These are phyloP conservation scores for Panicum hallii DNA, from an alignment of 202 grass and related monocot genomes.

Conservation along the genomic window DNA sequence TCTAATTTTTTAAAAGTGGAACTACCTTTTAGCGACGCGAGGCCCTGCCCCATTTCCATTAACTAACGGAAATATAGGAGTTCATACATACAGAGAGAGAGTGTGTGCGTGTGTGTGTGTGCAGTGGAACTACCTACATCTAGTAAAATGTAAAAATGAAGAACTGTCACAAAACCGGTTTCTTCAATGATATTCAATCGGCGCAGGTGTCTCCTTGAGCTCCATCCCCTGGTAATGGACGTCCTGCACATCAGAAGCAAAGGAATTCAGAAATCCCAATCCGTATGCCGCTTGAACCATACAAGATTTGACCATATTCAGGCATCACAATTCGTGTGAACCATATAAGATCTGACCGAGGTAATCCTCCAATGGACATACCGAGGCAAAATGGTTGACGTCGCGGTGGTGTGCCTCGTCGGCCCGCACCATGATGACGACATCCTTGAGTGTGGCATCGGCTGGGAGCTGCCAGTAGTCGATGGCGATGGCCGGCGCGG, in stretches of 20 bases:
- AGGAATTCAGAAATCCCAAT: slow-evolving; percentile 33
- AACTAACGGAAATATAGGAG: too few relatives aligned
- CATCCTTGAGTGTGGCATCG: slow-evolving; percentile 83
- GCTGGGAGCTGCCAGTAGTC: slow-evolving; percentile 89
- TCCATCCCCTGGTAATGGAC: slow-evolving; percentile 87
- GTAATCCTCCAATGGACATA: slow-evolving; percentile 26
- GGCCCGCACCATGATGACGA: slow-evolving; percentile 68
- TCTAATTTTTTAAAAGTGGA: background rate
- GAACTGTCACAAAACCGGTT: background rate
- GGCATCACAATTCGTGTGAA: background rate
- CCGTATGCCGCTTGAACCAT: background rate
- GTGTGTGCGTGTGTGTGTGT: too few relatives aligned
- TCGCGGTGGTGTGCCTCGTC: slow-evolving; percentile 90
- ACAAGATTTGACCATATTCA: background rate
- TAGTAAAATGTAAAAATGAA: background rate
- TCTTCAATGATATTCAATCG: slow-evolving; percentile 69
- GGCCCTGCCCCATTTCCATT: too few relatives aligned
- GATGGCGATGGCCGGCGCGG: slow-evolving; percentile 83
- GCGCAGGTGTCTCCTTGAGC: slow-evolving; percentile 75
- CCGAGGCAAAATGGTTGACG: slow-evolving; percentile 81
- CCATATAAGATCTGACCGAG: background rate
- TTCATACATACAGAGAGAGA: too few relatives aligned
- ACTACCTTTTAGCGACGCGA: background rate
- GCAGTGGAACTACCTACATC: background rate
- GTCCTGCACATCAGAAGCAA: slow-evolving; percentile 60